Evolutionary conservation across 1,139 yeast genomes (phyloP), one percentile per base, ranked within the genome.

Genomic region (Yamadazyma blattariae): DNA sequence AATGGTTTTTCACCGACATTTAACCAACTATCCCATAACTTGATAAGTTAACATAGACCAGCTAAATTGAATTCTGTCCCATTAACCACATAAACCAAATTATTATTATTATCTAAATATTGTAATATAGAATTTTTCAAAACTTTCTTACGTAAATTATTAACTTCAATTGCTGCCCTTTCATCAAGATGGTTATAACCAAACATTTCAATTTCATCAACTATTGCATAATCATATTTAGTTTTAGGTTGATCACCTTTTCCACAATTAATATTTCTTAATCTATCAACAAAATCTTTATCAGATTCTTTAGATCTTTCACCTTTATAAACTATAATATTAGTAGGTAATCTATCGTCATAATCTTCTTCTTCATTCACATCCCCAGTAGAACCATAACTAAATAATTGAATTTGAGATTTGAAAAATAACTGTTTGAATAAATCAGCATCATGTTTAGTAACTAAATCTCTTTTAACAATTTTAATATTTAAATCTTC

Each of bases 11-110:
- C n/a, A n/a, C n/a, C n/a, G n/a, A n/a, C n/a, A n/a, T n/a, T n/a
- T n/a, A n/a, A n/a, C n/a, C n/a, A n/a, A n/a, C n/a, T n/a, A n/a
- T n/a, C n/a, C n/a, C n/a, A n/a, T n/a, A n/a, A n/a, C n/a, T n/a
- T n/a, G n/a, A n/a, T n/a, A n/a, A n/a, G n/a, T n/a, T n/a, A n/a
- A n/a, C n/a, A n/a, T n/a, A n/a, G n/a, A n/a, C n/a, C n/a, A 17
- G 12, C 15, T 7, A 20, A 16, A 13, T 35, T 24, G 13, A 41
- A 21, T 23, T 34, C 36, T 2, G 47, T 45, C 4, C 50, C 48
- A 25, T 45, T 46, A 6, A 46, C 35, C 3, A 45, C 38, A 28
- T 45, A 46, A 9, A 42, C 42, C 30, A 45, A 32, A 30, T 46
- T 39, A 26, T 45, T 43, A 26, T 10, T 25, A 13, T 25, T 21